phyloP scores from a whole-genome alignment of 2,329 filamentous ascomycete genomes.

The Saccharata proteae region DNA sequence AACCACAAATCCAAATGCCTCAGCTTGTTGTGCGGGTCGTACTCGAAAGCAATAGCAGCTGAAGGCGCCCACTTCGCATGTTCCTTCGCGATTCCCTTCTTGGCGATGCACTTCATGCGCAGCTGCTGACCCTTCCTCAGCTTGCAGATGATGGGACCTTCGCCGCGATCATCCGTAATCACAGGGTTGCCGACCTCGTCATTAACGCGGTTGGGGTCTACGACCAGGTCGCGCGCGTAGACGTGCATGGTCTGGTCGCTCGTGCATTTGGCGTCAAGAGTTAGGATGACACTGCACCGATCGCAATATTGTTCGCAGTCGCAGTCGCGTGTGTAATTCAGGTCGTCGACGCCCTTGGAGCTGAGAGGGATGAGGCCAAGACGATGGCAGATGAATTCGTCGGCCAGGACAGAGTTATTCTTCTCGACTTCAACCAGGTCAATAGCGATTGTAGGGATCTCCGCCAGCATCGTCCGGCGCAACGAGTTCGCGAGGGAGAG shows the following conservation, averaged over 20 bases:
- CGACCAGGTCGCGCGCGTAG: constrained; percentile 77
- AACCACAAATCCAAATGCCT: constrained; percentile 91
- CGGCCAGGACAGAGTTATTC: constrained; percentile 91
- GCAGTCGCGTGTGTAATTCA: constrained; percentile 86
- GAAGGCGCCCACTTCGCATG: constrained; percentile 97
- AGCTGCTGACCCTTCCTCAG: constrained; percentile 81
- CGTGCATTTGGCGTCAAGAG: constrained; percentile 74
- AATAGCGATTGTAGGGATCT: constrained; percentile 89
- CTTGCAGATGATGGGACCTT: constrained; percentile 81
- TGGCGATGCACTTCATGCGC: constrained; percentile 81
- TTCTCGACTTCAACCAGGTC: constrained; percentile 85
- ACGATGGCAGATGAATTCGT: constrained; percentile 90
- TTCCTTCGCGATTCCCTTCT: constrained; percentile 98
- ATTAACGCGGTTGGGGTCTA: constrained; percentile 57
- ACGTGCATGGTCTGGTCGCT: constrained; percentile 85
- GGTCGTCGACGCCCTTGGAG: constrained; percentile 67
- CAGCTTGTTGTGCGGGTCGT: constrained; percentile 94
- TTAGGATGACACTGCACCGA: constrained; percentile 75
- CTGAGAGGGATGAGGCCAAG: constrained; percentile 82
- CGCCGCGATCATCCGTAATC: constrained; percentile 68
- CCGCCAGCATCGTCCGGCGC: constrained; percentile 80
- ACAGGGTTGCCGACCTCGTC: constrained; percentile 68
- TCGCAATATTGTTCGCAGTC: constrained; percentile 95
- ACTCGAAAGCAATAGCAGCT: constrained; percentile 88
- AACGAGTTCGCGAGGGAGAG: constrained; percentile 87